Evolutionary conservation across 108 stramenopile genomes (phyloP).

Genomic region (Cylindrotheca closterium): DNA sequence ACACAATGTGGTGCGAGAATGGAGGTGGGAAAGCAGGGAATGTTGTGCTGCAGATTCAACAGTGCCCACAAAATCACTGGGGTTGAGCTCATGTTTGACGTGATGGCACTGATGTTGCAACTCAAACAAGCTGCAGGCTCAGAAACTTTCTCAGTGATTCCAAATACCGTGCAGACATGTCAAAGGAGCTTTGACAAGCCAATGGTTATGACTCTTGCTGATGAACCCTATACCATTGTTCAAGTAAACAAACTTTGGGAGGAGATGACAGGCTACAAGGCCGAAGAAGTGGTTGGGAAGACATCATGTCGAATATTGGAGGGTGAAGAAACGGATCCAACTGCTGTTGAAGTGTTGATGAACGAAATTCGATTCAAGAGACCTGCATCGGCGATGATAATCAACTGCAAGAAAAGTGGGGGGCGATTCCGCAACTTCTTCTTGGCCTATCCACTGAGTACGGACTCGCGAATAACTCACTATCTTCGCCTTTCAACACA

Average conservation of each 20-base stretch:
- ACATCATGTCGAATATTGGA: slow-evolving; percentile 68
- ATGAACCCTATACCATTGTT: slow-evolving; percentile 85
- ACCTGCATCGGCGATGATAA: slow-evolving; percentile 65
- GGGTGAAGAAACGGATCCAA: slow-evolving; percentile 52
- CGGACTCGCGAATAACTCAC: slow-evolving; percentile 83
- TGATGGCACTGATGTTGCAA: slow-evolving; percentile 98
- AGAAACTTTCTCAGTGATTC: slow-evolving; percentile 80
- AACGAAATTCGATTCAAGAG: slow-evolving; percentile 75
- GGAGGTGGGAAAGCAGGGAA: slow-evolving; percentile 88
- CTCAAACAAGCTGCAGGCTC: slow-evolving; percentile 90
- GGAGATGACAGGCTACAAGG: slow-evolving; percentile 81
- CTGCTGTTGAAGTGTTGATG: slow-evolving; percentile 60
- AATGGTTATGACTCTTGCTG: slow-evolving; percentile 85
- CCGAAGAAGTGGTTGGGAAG: slow-evolving; percentile 85
- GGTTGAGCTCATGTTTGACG: slow-evolving; percentile 94
- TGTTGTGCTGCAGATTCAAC: slow-evolving; percentile 94
- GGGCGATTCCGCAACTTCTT: slow-evolving; percentile 63
- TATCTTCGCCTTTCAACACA: slow-evolving; percentile 67
- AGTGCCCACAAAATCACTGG: slow-evolving; percentile 83
- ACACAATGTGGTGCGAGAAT: slow-evolving; percentile 74
- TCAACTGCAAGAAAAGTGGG: slow-evolving; percentile 71
- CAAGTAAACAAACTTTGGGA: slow-evolving; percentile 89
- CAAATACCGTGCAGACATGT: slow-evolving; percentile 87
- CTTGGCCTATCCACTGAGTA: slow-evolving; percentile 73
- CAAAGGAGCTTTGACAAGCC: slow-evolving; percentile 75